These are phyloP conservation scores for Pleurotus salmoneostramineus DNA, from an alignment of 768 basidiomycete species.

Conservation along the genomic window DNA sequence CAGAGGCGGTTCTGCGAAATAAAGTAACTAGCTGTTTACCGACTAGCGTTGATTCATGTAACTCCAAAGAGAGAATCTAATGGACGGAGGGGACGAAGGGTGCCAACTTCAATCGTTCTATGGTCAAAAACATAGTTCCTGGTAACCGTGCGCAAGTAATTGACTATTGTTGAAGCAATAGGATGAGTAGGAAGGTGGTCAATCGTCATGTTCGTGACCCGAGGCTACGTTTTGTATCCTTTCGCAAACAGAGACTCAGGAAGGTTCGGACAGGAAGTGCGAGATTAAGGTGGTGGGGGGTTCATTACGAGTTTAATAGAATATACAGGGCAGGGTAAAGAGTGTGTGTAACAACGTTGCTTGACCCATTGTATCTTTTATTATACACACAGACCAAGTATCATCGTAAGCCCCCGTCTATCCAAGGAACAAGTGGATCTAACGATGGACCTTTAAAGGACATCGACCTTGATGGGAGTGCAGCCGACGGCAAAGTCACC, in stretches of 20 bases:
- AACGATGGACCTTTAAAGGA: neutral
- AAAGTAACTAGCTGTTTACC: no score
- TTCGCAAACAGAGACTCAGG: neutral
- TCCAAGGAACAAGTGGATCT: neutral
- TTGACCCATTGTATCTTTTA: neutral
- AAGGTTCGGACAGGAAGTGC: neutral
- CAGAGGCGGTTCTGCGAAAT: no score
- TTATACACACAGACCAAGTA: neutral
- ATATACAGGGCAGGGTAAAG: conserved; percentile 1
- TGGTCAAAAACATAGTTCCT: no score
- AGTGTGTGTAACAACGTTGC: neutral
- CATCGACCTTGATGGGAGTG: conserved; percentile 3
- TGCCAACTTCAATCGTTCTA: no score
- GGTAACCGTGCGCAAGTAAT: no score
- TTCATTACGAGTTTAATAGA: neutral
- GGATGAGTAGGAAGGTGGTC: no score
- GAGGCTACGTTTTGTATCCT: no score
- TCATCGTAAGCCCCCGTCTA: neutral
- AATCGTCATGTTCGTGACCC: no score
- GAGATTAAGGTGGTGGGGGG: neutral
- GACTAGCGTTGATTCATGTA: no score
- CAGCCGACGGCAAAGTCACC: conserved; percentile 1
- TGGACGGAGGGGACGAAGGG: no score
- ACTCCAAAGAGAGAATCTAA: no score
- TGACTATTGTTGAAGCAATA: no score